These are phyloP conservation scores for Xylaria sp. DNA, from an alignment of 2,329 filamentous ascomycete species.

Conservation along the genomic window DNA sequence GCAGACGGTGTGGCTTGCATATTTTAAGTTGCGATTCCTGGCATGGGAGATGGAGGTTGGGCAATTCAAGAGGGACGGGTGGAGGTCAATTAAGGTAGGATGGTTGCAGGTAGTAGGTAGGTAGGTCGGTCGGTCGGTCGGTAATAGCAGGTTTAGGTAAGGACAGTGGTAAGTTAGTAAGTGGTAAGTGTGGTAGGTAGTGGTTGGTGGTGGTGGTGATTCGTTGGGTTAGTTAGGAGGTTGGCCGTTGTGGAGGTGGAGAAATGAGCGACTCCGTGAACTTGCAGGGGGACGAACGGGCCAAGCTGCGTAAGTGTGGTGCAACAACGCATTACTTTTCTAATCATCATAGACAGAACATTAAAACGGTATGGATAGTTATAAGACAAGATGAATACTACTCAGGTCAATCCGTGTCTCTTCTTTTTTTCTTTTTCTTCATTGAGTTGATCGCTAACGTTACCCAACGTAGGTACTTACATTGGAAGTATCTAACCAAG, in stretches of 20 bases:
- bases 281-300: slow-evolving; percentile 31
- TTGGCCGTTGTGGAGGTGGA: slow-evolving; percentile 47
- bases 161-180: neutral
- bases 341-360: too few species aligned
- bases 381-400: neutral
- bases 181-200: too few species aligned
- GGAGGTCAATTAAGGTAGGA: neutral
- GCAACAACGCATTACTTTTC: neutral
- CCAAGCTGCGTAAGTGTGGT: neutral
- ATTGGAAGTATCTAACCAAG: too few species aligned
- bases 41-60: slow-evolving; percentile 26
- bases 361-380: neutral
- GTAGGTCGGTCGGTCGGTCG: slow-evolving; percentile 9
- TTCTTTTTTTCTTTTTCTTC: neutral
- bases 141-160: neutral
- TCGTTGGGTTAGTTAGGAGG: neutral
- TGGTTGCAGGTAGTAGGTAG: slow-evolving; percentile 14
- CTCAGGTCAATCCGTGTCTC: neutral
- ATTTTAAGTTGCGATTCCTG: slow-evolving; percentile 26
- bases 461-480: too few species aligned
- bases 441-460: neutral
- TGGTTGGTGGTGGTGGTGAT: slow-evolving; percentile 22
- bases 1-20: slow-evolving; percentile 29
- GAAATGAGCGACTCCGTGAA: slow-evolving; percentile 40
- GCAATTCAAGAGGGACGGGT: slow-evolving; percentile 26